Conservation (phyloP, 768 basidiomycete species). For the Multifurca ochricompacta region DNA sequence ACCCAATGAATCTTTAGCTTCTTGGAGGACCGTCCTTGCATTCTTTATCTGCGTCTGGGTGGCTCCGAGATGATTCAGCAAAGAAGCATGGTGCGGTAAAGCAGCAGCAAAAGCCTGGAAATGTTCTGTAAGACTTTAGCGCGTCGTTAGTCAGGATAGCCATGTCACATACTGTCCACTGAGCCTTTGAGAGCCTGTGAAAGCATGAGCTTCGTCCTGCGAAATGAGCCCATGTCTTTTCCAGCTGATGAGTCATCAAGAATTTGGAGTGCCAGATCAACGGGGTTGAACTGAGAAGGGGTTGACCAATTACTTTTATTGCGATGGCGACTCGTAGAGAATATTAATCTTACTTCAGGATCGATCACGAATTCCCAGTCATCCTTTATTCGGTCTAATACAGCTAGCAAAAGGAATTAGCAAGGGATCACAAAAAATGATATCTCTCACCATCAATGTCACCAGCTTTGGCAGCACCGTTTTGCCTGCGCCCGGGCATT, state of each 20-base stretch:
- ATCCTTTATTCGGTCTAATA: slow-evolving; percentile 78
- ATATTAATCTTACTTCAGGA: slow-evolving; percentile 51
- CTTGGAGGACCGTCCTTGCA: slow-evolving; percentile 62
- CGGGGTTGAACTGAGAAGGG: slow-evolving; percentile 73
- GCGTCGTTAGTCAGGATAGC: slow-evolving; percentile 14
- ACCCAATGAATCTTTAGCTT: slow-evolving; percentile 72
- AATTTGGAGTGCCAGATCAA: slow-evolving; percentile 85
- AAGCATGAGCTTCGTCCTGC: slow-evolving; percentile 65
- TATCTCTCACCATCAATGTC: slow-evolving; percentile 68
- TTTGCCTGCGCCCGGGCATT: slow-evolving; percentile 47
- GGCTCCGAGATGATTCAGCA: slow-evolving; percentile 61
- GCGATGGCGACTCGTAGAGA: neutral
- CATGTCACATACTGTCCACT: slow-evolving; percentile 60
- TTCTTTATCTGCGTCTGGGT: slow-evolving; percentile 70
- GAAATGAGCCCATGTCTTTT: slow-evolving; percentile 72
- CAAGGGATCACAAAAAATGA: neutral
- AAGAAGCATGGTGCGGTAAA: slow-evolving; percentile 78
- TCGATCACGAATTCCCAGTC: slow-evolving; percentile 88
- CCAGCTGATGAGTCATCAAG: slow-evolving; percentile 68
- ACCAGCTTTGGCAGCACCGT: slow-evolving; percentile 53
- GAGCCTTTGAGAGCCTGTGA: slow-evolving; percentile 79
- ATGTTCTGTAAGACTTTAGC: slow-evolving; percentile 49
- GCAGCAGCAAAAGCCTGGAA: slow-evolving; percentile 95
- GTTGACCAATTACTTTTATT: slow-evolving; percentile 16
- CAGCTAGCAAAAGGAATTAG: slow-evolving; percentile 38